Evolutionary conservation across 345 rosid genomes (phyloP).

Genomic region (Gynandropsis gynandra): DNA sequence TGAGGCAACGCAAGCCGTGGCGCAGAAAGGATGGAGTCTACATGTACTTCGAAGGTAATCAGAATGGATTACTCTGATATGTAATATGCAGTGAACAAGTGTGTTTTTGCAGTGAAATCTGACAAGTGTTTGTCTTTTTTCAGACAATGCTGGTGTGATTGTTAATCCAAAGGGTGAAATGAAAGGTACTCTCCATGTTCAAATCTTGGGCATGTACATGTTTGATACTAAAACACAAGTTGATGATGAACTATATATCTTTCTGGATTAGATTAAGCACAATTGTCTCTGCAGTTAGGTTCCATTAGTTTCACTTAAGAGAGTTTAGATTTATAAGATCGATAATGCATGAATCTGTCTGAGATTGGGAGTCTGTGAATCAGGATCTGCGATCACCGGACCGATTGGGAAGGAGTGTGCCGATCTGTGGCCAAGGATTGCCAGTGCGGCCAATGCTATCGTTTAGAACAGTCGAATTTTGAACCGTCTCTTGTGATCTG

Average conservation of each 20-base stretch:
- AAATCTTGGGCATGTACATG: too few relatives aligned
- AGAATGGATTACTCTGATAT: neutral
- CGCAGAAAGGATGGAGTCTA: conserved; percentile 42
- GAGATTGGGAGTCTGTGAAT: neutral
- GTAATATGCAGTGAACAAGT: neutral
- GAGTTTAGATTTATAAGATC: neutral
- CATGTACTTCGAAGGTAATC: conserved; percentile 32
- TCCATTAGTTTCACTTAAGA: too few relatives aligned
- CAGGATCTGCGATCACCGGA: conserved; percentile 81
- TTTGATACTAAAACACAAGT: too few relatives aligned
- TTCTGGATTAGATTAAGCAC: too few relatives aligned
- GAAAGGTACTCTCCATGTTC: conserved; percentile 41
- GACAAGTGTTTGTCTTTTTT: conserved; percentile 5
- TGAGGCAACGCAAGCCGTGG: conserved; percentile 40
- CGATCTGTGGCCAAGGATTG: conserved; percentile 61
- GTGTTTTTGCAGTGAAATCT: neutral
- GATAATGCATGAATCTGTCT: neutral
- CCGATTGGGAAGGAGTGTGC: conserved; percentile 86
- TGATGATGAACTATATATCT: too few relatives aligned
- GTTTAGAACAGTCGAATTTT: conserved; percentile 16
- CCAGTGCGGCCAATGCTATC: conserved; percentile 38
- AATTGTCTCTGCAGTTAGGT: too few relatives aligned
- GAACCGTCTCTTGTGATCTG: neutral
- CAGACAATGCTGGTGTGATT: conserved; percentile 75
- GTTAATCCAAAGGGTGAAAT: conserved; percentile 84